These are phyloP conservation scores for Daedaleopsis nitida DNA, from an alignment of 768 basidiomycete species.

Conservation along the genomic window DNA sequence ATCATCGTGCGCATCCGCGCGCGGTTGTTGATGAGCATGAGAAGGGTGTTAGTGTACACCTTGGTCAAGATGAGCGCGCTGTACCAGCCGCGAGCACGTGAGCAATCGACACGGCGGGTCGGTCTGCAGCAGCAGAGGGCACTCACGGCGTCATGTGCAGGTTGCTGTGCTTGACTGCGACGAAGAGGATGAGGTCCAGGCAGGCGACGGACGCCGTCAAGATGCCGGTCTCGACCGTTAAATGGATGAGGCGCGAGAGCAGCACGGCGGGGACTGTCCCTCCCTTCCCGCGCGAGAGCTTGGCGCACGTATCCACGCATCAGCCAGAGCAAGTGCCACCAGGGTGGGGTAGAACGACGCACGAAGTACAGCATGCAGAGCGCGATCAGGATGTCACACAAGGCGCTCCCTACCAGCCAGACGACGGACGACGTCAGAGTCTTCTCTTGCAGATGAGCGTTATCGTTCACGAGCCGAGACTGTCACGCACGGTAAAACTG, in stretches of 20 bases:
- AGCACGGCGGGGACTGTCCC: neutral
- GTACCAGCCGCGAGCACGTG: neutral
- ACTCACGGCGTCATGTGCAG: slow-evolving; percentile 4
- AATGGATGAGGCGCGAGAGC: neutral
- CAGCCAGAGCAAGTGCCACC: neutral
- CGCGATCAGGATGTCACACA: slow-evolving; percentile 7
- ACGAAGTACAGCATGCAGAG: slow-evolving; percentile 5
- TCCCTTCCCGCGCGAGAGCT: neutral
- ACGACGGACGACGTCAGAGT: neutral
- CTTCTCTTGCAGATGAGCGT: neutral
- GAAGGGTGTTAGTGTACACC: slow-evolving; percentile 4
- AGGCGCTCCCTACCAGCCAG: slow-evolving; percentile 4
- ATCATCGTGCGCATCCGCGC: neutral
- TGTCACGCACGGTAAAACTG: neutral
- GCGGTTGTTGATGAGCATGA: slow-evolving; percentile 8
- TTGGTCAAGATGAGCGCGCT: slow-evolving; percentile 2
- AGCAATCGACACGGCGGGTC: too few relatives aligned
- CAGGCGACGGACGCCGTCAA: slow-evolving; percentile 1
- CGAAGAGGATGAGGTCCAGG: slow-evolving; percentile 5
- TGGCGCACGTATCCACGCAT: neutral
- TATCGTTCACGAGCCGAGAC: neutral
- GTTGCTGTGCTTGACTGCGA: slow-evolving; percentile 8
- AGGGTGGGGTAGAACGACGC: neutral
- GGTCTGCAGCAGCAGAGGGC: too few relatives aligned
- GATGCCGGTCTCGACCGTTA: slow-evolving; percentile 3